Base-by-base conservation (phyloP, 495 filamentous ascomycete species). In the Pyrenopolyporus hunteri region DNA sequence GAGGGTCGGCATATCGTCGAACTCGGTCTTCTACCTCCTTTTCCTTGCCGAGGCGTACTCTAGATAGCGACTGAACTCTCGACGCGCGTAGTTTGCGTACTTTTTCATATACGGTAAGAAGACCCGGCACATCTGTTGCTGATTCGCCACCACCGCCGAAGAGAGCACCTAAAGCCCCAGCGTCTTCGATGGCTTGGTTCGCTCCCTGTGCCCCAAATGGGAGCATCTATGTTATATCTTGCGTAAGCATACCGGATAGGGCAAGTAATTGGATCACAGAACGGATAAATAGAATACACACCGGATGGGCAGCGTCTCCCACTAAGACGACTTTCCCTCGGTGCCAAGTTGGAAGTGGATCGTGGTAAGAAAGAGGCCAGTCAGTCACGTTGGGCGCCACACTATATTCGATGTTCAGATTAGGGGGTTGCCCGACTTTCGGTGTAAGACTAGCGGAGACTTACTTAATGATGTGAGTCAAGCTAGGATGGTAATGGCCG, bases 301-400 rank as follows among this genome's bases (percentile, higher is more conserved):
- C 57, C 4, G 77, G 71, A 67, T 80, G 79, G 16, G 74, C 78
- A 10, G 78, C 78, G 46, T 81, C 76, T 4, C 79, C 78, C 20
- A 77, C 71, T 2, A 80, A 57, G 1, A 76, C 56, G 6, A 78
- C 16, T 2, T 68, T 74, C 9, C 70, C 70, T 11, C 63, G 65
- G 19, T 51, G 46, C 73, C 77, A 78, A 6, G 46, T 63, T 13
- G 55, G 31, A 7, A 71, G 53, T 1, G 68, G 68, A 14, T 63
- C 32, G n/a, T 69, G 73, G 32, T 63, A 66, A 8, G 68, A 66
- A 19, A 82, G 61, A 16, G 74, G 72, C 78, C 78, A 82, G 35
- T 63, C 59, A 13, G 72, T 76, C 23, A 80, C 68, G 22, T 73
- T 73, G 4, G 55, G 50, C 29, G 71, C 74, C 39, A 63, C 50